Base-by-base conservation (phyloP, 192 early-diverging fungal species). In the Mortierella alpina region DNA sequence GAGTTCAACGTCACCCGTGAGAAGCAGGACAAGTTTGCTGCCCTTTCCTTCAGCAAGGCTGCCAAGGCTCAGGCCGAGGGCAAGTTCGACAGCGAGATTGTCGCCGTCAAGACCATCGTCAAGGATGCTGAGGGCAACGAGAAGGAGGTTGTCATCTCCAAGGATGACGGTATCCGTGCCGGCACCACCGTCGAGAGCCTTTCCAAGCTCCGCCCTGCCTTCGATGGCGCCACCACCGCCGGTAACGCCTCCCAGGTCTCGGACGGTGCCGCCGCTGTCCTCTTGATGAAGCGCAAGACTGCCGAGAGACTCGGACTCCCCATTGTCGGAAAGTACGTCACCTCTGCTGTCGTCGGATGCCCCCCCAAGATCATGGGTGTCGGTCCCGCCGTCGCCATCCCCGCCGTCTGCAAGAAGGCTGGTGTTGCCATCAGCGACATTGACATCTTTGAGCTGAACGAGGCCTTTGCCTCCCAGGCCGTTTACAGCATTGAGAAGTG, bases 221-320 rank as follows among this genome's bases (percentile, higher is more conserved):
- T 99, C 86, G 91, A 88, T 55, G 97, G 96, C 62, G 82, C 87
- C 67, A 95, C 96, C 59, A 98, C 96, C 44, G 98, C 97, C 51
- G 98, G 96, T 63, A 98, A 95, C 79, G 92, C 96, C 51, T 99
- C 98, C 59, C 96, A 99, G 89, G 96, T 98, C 62, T 96, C 97
- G 13, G 98, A 99, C 82, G 97, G 97, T 75, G 98, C 97, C 39
- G 98, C 96, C 39, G 97, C 94, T 17, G 95, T 97, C 65, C 88
- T 99, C 59, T 85, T 99, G 80, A 96, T 96, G 93, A 95, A 95
- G 87, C 92, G 98, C 73, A 93, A 91, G 85, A 92, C 88, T 47
- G 98, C 98, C 5, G 86, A 94, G 73, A 94, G 92, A 85, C 89
- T 97, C 17, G 92, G 93, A 17, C 86, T 98, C 68, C 90, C 94